Conservation (phyloP, 2,329 filamentous ascomycete genomes). For the Cladosporium cucumerinum region DNA sequence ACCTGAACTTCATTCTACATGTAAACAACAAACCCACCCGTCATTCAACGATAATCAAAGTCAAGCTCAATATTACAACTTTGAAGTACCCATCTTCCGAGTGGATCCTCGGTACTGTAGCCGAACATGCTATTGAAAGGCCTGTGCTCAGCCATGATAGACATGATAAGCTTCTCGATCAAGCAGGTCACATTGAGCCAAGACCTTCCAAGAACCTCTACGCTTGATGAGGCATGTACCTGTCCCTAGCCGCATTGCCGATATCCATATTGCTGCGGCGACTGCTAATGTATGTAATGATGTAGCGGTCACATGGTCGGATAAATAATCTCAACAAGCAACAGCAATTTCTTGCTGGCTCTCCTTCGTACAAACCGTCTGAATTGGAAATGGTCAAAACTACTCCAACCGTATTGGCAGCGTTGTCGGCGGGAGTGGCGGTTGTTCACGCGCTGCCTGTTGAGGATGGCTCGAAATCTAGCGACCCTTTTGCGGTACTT, state of each 20-base stretch:
- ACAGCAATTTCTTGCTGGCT: neutral
- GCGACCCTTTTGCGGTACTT: conserved; percentile 47
- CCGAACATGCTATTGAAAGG: neutral
- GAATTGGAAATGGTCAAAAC: neutral
- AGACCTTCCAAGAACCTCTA: conserved; percentile 14
- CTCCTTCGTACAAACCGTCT: neutral
- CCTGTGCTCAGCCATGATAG: conserved; percentile 9
- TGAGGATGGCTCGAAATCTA: neutral
- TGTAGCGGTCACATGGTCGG: neutral
- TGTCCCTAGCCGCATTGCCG: neutral
- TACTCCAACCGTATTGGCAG: neutral
- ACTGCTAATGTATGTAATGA: neutral
- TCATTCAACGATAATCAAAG: neutral
- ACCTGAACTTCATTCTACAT: neutral
- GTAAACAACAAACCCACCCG: too few relatives aligned
- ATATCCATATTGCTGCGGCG: neutral
- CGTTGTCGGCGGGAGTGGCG: neutral
- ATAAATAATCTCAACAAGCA: neutral
- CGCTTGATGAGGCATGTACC: conserved; percentile 10
- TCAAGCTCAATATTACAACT: neutral
- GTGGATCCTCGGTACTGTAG: neutral
- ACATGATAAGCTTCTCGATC: conserved; percentile 15
- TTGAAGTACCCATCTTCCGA: neutral
- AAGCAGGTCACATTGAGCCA: conserved; percentile 15
- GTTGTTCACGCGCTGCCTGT: conserved; percentile 7